phyloP scores from a whole-genome alignment of 192 early-diverging fungal genomes.

The Haplosporangium gracile region DNA sequence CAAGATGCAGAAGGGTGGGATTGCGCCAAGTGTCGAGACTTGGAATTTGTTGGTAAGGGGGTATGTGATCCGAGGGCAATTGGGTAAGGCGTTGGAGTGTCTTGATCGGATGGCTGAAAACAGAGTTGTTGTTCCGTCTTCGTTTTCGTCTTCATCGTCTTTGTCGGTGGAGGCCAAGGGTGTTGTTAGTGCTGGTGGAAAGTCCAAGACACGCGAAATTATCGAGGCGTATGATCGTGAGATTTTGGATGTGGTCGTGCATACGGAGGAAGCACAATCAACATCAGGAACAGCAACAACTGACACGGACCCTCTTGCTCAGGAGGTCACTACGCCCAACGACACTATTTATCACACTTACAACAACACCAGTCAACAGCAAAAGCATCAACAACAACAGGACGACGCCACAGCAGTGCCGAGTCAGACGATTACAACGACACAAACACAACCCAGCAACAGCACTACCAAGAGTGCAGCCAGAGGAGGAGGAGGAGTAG shows the following conservation, averaged over 20 bases:
- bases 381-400: not conserved
- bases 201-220: slow-evolving; percentile 28
- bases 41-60: slow-evolving; percentile 49
- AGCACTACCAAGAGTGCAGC: not conserved
- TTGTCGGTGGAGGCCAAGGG: not conserved
- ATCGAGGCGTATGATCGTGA: slow-evolving; percentile 38
- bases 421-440: not conserved
- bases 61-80: slow-evolving; percentile 34
- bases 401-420: no score
- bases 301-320: not conserved
- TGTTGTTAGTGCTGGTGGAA: not conserved
- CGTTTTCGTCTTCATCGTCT: not conserved
- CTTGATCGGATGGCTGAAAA: slow-evolving; percentile 33
- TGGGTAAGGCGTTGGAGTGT: slow-evolving; percentile 25
- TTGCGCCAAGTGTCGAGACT: slow-evolving; percentile 27
- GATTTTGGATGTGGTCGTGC: slow-evolving; percentile 31
- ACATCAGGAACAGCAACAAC: not conserved
- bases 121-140: not conserved
- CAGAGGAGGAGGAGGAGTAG: not conserved
- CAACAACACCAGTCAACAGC: not conserved
- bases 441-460: not conserved
- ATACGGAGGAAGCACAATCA: not conserved
- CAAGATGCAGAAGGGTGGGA: slow-evolving; percentile 28
- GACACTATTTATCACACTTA: not conserved
- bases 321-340: not conserved